Evolutionary conservation across 2,329 filamentous ascomycete species (phyloP).

Genomic region (Chalaropsis thielavioides): DNA sequence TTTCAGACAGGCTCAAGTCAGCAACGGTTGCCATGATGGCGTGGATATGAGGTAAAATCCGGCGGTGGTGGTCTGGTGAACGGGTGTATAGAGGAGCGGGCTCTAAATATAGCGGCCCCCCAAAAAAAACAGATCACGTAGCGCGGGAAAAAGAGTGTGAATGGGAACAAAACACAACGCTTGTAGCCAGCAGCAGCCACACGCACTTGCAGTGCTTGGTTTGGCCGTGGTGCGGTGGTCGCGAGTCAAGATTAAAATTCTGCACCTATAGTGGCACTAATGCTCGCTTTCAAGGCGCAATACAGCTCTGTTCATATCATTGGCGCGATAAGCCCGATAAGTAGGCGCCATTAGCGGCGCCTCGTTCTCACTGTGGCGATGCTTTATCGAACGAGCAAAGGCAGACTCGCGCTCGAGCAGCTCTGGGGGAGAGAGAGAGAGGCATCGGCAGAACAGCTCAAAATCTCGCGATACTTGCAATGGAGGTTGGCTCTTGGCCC

Average conservation of each 20-base stretch:
- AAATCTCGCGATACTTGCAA: neutral
- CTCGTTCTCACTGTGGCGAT: neutral
- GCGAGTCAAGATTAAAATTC: neutral
- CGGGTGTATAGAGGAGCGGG: no score
- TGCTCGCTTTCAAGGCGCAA: neutral
- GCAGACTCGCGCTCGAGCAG: neutral
- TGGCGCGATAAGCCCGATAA: conserved; percentile 1
- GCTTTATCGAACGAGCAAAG: neutral
- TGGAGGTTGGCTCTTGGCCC: neutral
- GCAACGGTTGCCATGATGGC: neutral
- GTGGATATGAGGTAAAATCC: neutral
- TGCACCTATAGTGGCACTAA: neutral
- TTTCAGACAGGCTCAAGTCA: neutral
- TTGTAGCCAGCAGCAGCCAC: no score
- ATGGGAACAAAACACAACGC: no score
- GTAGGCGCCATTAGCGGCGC: neutral
- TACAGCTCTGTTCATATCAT: neutral
- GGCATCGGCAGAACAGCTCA: neutral
- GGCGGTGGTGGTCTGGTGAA: no score
- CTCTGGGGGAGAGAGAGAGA: neutral
- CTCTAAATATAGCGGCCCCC: no score
- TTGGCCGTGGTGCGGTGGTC: neutral
- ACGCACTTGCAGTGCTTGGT: neutral
- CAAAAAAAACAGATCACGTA: no score
- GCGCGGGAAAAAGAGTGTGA: no score